A percentile compares a stretch with the other conserved stretches of the same genome.
Conservation (phyloP, 164 flowering plant genomes). For the Euptelea pleiosperma region DNA sequence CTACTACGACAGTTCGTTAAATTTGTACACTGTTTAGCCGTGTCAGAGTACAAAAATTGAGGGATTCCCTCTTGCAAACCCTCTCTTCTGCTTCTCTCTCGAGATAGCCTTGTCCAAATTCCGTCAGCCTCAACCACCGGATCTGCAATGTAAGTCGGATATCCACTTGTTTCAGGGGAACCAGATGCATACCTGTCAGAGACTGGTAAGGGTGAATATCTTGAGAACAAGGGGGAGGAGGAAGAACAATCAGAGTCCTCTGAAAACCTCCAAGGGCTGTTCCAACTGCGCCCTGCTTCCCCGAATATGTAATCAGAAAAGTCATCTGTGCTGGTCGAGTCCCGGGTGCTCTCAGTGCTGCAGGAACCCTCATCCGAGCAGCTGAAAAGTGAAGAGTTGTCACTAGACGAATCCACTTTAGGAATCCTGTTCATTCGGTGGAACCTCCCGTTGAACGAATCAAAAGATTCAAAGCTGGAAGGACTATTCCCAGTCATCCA, state of each 20-base stretch:
- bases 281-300: constrained; percentile 37
- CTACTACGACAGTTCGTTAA: constrained; percentile 20
- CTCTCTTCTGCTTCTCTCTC: constrained; percentile 8
- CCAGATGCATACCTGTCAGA: constrained; percentile 22
- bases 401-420: constrained; percentile 71
- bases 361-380: constrained; percentile 83
- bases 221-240: constrained; percentile 29
- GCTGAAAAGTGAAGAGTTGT: constrained; percentile 68
- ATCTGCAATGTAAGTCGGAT: constrained; percentile 9
- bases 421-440: constrained; percentile 26
- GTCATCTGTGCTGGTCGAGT: constrained; percentile 73
- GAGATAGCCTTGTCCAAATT: constrained; percentile 6
- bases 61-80: constrained; percentile 19
- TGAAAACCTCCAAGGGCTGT: constrained; percentile 34
- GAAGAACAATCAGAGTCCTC: constrained; percentile 50
- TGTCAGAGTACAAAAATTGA: constrained; percentile 41
- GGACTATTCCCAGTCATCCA: constrained; percentile 15
- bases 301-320: constrained; percentile 59
- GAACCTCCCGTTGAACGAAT: constrained; percentile 25
- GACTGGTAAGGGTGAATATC: constrained; percentile 22
- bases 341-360: constrained; percentile 74
- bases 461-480: constrained; percentile 31
- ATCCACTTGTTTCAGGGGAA: constrained; percentile 20
- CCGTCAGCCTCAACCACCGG: background rate
- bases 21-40: constrained; percentile 42